Evolutionary conservation across 2,329 filamentous ascomycete genomes (phyloP).

Genomic region (Claviceps spartinae): DNA sequence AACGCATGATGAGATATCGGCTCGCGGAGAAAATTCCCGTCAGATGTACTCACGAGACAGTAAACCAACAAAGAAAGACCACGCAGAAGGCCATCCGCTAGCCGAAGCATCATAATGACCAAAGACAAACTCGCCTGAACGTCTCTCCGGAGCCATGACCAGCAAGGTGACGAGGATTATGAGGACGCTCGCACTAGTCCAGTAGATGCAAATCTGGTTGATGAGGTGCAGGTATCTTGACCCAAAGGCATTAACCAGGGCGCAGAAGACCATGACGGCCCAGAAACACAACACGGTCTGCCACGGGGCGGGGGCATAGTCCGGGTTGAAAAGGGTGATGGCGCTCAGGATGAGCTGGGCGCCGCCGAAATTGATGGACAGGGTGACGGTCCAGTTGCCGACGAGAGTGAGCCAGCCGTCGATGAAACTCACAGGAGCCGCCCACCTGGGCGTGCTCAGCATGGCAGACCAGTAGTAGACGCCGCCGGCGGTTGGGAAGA

Average conservation of each 20-base stretch:
- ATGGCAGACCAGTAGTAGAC: conserved; percentile 65
- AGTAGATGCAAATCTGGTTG: conserved; percentile 59
- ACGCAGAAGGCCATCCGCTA: conserved; percentile 54
- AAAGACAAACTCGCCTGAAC: conserved; percentile 53
- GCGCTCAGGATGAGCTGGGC: conserved; percentile 55
- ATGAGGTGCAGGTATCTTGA: conserved; percentile 46
- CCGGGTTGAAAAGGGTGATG: conserved; percentile 50
- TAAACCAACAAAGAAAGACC: conserved; percentile 43
- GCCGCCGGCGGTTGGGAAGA: conserved; percentile 47
- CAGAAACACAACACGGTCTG: conserved; percentile 67
- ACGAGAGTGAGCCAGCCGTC: conserved; percentile 64
- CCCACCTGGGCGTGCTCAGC: conserved; percentile 46
- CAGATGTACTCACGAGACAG: conserved; percentile 32
- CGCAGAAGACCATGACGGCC: conserved; percentile 48
- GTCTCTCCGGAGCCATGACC: conserved; percentile 49
- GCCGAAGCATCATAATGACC: conserved; percentile 53
- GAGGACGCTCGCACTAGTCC: conserved; percentile 56
- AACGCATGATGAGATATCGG: too few species aligned
- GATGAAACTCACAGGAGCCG: conserved; percentile 52
- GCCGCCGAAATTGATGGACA: conserved; percentile 58
- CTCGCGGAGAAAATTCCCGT: neutral
- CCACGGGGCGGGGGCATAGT: conserved; percentile 47
- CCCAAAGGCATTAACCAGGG: conserved; percentile 54
- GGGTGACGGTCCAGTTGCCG: conserved; percentile 57
- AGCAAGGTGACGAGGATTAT: conserved; percentile 59